A percentile compares a stretch with the other conserved stretches of the same genome.
Conservation (phyloP, 345 rosid genomes). For the Lepidium aucheri region DNA sequence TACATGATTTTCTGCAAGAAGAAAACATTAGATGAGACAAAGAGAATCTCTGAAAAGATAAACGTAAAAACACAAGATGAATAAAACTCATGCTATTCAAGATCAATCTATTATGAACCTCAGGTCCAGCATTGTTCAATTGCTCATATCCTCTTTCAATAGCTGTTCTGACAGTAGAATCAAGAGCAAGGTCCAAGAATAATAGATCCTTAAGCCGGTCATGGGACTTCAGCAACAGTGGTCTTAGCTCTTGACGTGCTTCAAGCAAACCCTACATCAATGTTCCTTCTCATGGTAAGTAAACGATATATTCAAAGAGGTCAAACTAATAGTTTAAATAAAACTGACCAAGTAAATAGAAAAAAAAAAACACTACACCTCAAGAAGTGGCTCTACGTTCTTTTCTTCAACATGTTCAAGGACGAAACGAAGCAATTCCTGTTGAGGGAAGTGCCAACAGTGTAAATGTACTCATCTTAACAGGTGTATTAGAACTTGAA, state of each 20-base stretch:
- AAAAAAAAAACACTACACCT: conserved; percentile 38
- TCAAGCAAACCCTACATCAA: conserved; percentile 79
- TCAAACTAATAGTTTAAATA: background rate
- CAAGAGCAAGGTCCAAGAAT: conserved; percentile 90
- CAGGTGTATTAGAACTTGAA: conserved; percentile 1
- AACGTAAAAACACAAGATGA: background rate
- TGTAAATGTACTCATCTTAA: conserved; percentile 13
- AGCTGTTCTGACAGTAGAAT: conserved; percentile 92
- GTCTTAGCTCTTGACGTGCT: conserved; percentile 93
- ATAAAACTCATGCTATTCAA: background rate
- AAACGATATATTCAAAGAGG: background rate
- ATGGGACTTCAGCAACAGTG: conserved; percentile 53
- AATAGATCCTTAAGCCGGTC: conserved; percentile 89
- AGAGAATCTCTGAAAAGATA: background rate
- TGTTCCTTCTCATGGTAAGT: background rate
- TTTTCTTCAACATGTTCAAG: conserved; percentile 77
- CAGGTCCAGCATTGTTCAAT: conserved; percentile 69
- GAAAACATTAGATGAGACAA: conserved; percentile 14
- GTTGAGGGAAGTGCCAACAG: conserved; percentile 24
- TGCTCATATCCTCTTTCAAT: conserved; percentile 92
- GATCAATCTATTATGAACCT: conserved; percentile 36
- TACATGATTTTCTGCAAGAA: conserved; percentile 72
- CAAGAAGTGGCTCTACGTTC: conserved; percentile 83
- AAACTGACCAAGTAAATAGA: background rate
- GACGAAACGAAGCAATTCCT: conserved; percentile 83